Evolutionary conservation across 768 basidiomycete species (phyloP), one percentile per base, ranked within the genome.

Genomic region (Gloeopeniophorella convolvens): DNA sequence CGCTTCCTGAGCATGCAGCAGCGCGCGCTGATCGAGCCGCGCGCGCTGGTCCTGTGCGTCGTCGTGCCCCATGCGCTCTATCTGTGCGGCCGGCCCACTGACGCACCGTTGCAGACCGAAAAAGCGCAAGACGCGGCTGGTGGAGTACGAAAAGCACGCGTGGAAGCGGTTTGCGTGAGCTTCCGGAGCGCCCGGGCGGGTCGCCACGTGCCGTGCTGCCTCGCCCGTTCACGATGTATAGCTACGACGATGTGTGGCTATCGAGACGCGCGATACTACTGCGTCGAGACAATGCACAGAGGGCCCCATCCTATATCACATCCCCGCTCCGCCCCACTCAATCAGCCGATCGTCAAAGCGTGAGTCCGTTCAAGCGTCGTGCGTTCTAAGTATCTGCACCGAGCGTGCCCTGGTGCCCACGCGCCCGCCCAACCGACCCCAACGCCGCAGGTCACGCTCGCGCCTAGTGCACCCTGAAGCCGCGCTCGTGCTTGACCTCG

Each of bases 1-100:
- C 80, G 90, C 1, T 92, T 91, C 70, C 66, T 84, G 26, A 91
- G 86, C 63, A 69, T 96, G 62, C 92, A 95, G 60, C 87, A 93
- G 54, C 76, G 91, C 24, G 89, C 87, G 0, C 73, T 94, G 32
- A 70, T 95, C 42, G 93, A 96, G 63, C 92, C 93, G 15, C 81
- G 91, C 15, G 77, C 78, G n/a, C 84, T 76, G 21, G 80, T 91
- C 32, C 49, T 84, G 89, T 92, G 65, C 46, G 79, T 76, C 4
- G 11, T 28, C 4, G 11, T 28, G 12, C 8, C 33, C 26, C 18
- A 18, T 27, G 8, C 30, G 27, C n/a, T 16, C 34, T 42, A 7
- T 43, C 34, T 13, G 6, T 18, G 18, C 15, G 4, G 6, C 18
- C 33, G 10, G 16, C 41, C 48, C 27, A 44, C 35, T 34, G 40